These are phyloP conservation scores for Epichloe uncinata DNA, from an alignment of 2,329 filamentous ascomycete genomes.

Conservation along the genomic window DNA sequence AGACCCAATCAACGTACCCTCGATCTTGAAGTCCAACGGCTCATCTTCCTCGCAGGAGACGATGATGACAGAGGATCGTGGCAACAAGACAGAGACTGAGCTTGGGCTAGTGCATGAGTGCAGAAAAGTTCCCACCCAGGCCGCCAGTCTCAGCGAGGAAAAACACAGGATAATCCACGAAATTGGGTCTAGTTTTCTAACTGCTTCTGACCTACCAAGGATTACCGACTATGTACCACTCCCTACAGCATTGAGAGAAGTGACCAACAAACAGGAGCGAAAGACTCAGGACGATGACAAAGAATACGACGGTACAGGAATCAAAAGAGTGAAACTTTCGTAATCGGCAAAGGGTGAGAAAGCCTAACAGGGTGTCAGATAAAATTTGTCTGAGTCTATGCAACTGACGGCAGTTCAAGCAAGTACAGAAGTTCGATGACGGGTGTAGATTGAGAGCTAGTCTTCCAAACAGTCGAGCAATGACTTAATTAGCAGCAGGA, in stretches of 20 bases:
- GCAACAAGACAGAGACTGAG: slow-evolving; percentile 4
- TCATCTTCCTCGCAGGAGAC: slow-evolving; percentile 7
- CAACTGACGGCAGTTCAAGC: background rate
- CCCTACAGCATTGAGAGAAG: background rate
- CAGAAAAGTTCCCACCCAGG: slow-evolving; percentile 7
- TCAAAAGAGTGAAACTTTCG: background rate
- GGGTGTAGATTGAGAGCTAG: background rate
- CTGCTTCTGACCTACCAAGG: slow-evolving; percentile 2
- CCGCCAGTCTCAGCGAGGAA: background rate
- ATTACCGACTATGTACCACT: slow-evolving; percentile 2
- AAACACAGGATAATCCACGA: slow-evolving; percentile 14
- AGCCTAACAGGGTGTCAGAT: background rate
- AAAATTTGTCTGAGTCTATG: background rate
- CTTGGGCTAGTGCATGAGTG: slow-evolving; percentile 14
- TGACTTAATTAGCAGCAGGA: background rate
- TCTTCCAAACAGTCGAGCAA: background rate
- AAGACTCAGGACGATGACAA: background rate
- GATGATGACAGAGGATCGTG: background rate
- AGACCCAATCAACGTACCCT: slow-evolving; percentile 15
- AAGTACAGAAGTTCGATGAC: background rate
- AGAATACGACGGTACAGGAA: background rate
- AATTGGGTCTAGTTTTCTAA: slow-evolving; percentile 15
- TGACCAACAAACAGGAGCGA: background rate
- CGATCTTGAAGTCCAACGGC: slow-evolving; percentile 19
- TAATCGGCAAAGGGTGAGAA: background rate